Conservation (phyloP, 495 filamentous ascomycete genomes). For the Hypoxylon rickii region DNA sequence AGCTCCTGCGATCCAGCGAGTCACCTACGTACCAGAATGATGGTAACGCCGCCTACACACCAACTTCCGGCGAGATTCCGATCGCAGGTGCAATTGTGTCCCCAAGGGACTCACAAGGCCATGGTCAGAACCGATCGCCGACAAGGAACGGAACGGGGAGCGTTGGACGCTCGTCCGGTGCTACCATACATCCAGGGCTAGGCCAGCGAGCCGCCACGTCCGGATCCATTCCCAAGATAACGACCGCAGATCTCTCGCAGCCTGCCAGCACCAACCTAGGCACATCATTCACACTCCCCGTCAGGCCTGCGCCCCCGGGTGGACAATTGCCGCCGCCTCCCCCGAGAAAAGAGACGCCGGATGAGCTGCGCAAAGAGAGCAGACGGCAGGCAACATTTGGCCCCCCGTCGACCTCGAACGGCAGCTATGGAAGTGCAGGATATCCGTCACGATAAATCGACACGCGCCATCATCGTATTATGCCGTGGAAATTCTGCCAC, state of each 20-base stretch:
- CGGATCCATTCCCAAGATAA: conserved; percentile 47
- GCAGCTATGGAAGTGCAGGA: conserved; percentile 36
- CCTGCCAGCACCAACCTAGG: conserved; percentile 34
- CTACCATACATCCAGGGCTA: conserved; percentile 55
- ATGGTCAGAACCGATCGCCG: conserved; percentile 47
- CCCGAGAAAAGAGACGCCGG: conserved; percentile 48
- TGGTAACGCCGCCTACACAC: conserved; percentile 51
- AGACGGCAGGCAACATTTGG: conserved; percentile 49
- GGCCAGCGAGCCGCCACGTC: conserved; percentile 52
- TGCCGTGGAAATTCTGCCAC: too few relatives aligned
- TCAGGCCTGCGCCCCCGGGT: conserved; percentile 52
- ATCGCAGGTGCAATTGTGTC: conserved; percentile 59
- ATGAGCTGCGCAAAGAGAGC: conserved; percentile 44
- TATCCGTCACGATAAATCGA: conserved; percentile 33
- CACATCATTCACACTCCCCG: conserved; percentile 52
- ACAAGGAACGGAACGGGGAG: conserved; percentile 47
- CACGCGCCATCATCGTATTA: too few relatives aligned
- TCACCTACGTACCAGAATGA: conserved; percentile 48
- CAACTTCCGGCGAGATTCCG: conserved; percentile 70
- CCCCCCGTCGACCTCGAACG: conserved; percentile 43
- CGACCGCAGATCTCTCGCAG: conserved; percentile 35
- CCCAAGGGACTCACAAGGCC: conserved; percentile 44
- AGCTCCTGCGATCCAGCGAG: conserved; percentile 58
- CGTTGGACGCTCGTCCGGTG: conserved; percentile 48
- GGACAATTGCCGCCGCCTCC: conserved; percentile 51